Conservation (phyloP, 345 rosid species). For the Adansonia digitata region DNA sequence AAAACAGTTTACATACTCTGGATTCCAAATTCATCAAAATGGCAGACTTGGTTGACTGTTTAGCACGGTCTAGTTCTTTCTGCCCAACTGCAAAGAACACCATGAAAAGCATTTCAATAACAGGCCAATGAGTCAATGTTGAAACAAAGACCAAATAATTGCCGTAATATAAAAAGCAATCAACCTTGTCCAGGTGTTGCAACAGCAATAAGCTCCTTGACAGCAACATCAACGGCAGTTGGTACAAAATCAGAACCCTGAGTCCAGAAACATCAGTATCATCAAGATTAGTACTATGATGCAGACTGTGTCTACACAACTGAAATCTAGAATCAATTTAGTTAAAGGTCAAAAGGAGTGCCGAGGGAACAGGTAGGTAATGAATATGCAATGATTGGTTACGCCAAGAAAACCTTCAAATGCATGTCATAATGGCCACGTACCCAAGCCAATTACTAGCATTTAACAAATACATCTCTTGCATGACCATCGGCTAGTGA, state of each 20-base stretch:
- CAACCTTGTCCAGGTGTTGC: constrained; percentile 71
- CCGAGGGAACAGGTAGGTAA: neutral
- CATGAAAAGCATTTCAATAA: constrained; percentile 4
- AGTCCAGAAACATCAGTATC: constrained; percentile 10
- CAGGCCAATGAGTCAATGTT: constrained; percentile 10
- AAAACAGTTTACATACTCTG: constrained; percentile 38
- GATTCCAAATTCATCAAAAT: constrained; percentile 89
- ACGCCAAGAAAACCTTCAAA: neutral
- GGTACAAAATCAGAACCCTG: constrained; percentile 69
- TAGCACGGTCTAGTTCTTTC: constrained; percentile 72
- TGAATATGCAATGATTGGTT: neutral
- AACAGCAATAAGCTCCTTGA: constrained; percentile 56
- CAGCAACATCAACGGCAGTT: constrained; percentile 62
- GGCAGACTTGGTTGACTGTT: constrained; percentile 71
- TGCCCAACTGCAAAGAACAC: constrained; percentile 44
- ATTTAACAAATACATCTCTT: neutral
- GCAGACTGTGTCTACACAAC: neutral
- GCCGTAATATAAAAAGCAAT: neutral
- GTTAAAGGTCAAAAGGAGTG: neutral
- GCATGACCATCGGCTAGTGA: neutral
- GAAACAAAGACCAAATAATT: neutral
- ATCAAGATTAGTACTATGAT: neutral
- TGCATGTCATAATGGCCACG: neutral
- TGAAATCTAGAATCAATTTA: neutral
- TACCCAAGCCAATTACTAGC: neutral